phyloP scores from a whole-genome alignment of 495 filamentous ascomycete species.

The Lophium mytilinum region DNA sequence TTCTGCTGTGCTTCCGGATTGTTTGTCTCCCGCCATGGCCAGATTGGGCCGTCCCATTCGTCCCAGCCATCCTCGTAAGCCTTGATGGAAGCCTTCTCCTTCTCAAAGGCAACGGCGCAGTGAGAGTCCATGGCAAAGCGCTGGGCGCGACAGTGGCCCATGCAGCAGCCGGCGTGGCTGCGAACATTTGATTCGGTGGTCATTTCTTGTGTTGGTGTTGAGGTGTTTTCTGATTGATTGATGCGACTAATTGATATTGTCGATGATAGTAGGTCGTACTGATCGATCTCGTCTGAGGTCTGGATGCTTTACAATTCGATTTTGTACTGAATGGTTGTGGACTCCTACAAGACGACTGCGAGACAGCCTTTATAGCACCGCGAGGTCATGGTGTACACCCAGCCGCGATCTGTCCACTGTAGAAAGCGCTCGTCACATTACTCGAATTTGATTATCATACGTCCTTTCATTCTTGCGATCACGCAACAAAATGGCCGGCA shows the following conservation, averaged over 20 bases:
- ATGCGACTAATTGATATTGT: neutral
- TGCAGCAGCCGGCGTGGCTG: conserved; percentile 5
- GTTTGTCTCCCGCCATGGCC: conserved; percentile 19
- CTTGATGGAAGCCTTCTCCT: conserved; percentile 18
- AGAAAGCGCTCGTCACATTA: neutral
- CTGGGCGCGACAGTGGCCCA: conserved; percentile 16
- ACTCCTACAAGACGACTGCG: neutral
- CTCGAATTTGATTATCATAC: neutral
- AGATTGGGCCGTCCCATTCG: conserved; percentile 16
- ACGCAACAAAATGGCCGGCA: neutral
- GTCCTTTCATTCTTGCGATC: neutral
- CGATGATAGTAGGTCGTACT: neutral
- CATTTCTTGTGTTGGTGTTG: neutral
- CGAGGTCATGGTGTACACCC: neutral
- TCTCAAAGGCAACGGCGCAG: conserved; percentile 11
- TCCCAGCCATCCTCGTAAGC: conserved; percentile 21
- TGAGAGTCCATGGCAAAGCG: conserved; percentile 12
- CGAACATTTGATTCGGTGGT: neutral
- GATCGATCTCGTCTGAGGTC: neutral
- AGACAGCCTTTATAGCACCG: neutral
- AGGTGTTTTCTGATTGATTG: neutral
- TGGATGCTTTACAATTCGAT: no score
- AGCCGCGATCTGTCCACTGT: neutral
- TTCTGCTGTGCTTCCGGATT: conserved; percentile 4
- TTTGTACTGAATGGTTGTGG: neutral